Percentiles rank a stretch among this genome's conserved stretches.
Evolutionary conservation across 441 rosid genomes (phyloP).

Genomic region (Cnidoscolus chayamansa): DNA sequence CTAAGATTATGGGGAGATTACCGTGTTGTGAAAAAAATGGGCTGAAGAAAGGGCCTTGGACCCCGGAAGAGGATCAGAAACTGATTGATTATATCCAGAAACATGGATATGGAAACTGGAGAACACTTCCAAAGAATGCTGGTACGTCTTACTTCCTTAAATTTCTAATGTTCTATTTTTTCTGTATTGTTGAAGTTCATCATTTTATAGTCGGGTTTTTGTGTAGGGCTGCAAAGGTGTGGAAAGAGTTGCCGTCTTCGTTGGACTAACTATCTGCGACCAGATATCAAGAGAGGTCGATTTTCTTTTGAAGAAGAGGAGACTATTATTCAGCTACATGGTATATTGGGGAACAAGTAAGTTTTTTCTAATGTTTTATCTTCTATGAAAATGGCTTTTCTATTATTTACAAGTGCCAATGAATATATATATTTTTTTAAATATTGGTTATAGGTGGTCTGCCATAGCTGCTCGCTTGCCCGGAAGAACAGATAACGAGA

Average conservation of each 20-base stretch:
- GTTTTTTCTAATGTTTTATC: slow-evolving; percentile 6
- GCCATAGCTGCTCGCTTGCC: slow-evolving; percentile 85
- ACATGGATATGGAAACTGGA: slow-evolving; percentile 46
- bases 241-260: slow-evolving; percentile 62
- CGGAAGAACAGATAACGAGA: slow-evolving; percentile 92
- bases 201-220: slow-evolving; percentile 1
- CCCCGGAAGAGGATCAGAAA: slow-evolving; percentile 44
- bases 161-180: not conserved
- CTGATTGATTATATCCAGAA: slow-evolving; percentile 37
- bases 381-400: not conserved
- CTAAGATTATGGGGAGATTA: slow-evolving; percentile 34
- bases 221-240: slow-evolving; percentile 48
- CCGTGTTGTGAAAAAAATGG: slow-evolving; percentile 36
- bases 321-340: slow-evolving; percentile 44
- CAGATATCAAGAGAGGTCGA: slow-evolving; percentile 49
- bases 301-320: slow-evolving; percentile 48
- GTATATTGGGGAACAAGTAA: slow-evolving; percentile 49
- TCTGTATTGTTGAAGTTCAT: not conserved
- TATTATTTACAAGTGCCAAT: not conserved
- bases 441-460: slow-evolving; percentile 58
- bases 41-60: slow-evolving; percentile 45
- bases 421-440: too few relatives aligned
- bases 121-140: slow-evolving; percentile 42
- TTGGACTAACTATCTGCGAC: slow-evolving; percentile 52
- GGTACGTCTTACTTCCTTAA: slow-evolving; percentile 21